These are phyloP conservation scores for Casuarina cunninghamiana DNA, from an alignment of 306 rosid species.

Conservation along the genomic window DNA sequence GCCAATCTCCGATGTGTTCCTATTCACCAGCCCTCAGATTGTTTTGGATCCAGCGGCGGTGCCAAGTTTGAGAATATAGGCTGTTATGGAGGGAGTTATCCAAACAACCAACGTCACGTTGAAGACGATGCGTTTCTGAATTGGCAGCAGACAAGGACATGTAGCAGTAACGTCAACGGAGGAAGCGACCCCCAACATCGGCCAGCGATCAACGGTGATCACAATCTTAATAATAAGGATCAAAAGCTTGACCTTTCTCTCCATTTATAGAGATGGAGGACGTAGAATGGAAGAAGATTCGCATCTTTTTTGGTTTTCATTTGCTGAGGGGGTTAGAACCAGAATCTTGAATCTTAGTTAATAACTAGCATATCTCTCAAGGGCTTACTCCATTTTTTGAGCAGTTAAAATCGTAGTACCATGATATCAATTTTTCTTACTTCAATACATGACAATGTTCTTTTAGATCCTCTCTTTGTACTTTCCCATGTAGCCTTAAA, in stretches of 20 bases:
- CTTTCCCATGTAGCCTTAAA: too few species aligned
- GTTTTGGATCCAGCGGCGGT: slow-evolving; percentile 44
- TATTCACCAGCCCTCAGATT: slow-evolving; percentile 34
- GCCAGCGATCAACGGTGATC: slow-evolving; percentile 19
- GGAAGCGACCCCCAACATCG: slow-evolving; percentile 32
- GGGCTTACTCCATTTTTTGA: slow-evolving; percentile 72
- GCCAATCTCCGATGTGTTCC: slow-evolving; percentile 47
- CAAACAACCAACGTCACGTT: slow-evolving; percentile 19
- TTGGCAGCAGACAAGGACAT: slow-evolving; percentile 50
- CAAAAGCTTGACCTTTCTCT: slow-evolving; percentile 80
- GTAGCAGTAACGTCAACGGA: slow-evolving; percentile 29
- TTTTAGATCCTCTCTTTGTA: too few species aligned
- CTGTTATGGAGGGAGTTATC: slow-evolving; percentile 37
- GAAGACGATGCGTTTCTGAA: slow-evolving; percentile 44
- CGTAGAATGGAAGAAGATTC: not conserved
- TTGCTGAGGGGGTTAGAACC: not conserved
- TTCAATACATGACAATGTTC: not conserved
- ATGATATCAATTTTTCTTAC: too few species aligned
- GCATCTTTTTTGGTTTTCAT: not conserved
- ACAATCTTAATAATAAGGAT: slow-evolving; percentile 34
- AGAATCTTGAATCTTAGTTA: slow-evolving; percentile 5
- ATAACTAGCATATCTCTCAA: slow-evolving; percentile 31
- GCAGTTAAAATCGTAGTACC: not conserved
- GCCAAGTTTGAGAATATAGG: slow-evolving; percentile 46
- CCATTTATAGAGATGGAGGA: slow-evolving; percentile 47